These are phyloP conservation scores for Pseudocercospora fijiensis DNA, from an alignment of 2,329 filamentous ascomycete species.

Conservation along the genomic window DNA sequence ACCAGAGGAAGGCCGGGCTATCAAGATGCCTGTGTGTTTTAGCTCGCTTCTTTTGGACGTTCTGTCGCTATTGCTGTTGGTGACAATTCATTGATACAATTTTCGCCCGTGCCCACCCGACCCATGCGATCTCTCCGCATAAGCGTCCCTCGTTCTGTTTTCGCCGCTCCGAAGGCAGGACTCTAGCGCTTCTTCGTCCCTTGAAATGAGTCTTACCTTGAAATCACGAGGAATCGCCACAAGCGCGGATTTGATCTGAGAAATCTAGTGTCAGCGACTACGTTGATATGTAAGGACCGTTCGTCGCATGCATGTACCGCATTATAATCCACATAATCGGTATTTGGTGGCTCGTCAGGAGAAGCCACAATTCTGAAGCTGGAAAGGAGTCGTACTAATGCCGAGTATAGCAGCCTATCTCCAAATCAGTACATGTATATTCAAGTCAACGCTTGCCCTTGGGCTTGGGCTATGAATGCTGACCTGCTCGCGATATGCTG, in stretches of 20 bases:
- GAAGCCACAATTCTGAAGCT: conserved; percentile 53
- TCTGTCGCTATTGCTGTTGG: background rate
- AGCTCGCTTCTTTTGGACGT: background rate
- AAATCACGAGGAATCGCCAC: conserved; percentile 61
- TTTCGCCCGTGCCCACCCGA: background rate
- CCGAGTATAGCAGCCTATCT: conserved; percentile 49
- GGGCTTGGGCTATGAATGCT: background rate
- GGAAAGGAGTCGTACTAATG: conserved; percentile 51
- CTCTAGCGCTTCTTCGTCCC: conserved; percentile 44
- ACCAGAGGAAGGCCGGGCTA: background rate
- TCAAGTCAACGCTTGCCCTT: background rate
- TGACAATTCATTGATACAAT: background rate
- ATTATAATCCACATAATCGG: conserved; percentile 63
- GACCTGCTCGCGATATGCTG: conserved; percentile 50
- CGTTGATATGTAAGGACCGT: too few relatives aligned
- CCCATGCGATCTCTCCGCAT: conserved; percentile 37
- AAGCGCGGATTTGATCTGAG: conserved; percentile 57
- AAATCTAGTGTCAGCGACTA: background rate
- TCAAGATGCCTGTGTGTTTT: background rate
- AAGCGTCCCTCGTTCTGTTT: conserved; percentile 50
- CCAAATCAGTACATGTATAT: conserved; percentile 25
- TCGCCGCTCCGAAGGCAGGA: conserved; percentile 48
- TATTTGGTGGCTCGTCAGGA: conserved; percentile 55
- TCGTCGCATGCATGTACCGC: background rate
- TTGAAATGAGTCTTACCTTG: conserved; percentile 56